These are phyloP conservation scores for Chernovozyma aurita DNA, from an alignment of 1,139 yeast species.

Conservation along the genomic window DNA sequence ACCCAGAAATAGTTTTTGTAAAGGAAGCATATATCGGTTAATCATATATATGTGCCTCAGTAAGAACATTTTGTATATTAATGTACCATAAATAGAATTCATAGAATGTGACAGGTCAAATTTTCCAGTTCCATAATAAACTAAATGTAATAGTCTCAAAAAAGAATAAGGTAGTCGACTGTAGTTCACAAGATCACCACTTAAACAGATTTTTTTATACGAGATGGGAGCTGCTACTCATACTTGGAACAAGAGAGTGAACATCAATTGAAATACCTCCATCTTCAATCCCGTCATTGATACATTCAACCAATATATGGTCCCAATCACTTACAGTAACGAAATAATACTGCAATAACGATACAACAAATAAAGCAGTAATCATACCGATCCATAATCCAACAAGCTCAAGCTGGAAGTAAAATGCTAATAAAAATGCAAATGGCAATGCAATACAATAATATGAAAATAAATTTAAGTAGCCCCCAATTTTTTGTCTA, in stretches of 20 bases:
- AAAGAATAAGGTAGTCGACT: too few species aligned
- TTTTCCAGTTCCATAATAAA: too few species aligned
- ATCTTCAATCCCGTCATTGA: constrained; percentile 40
- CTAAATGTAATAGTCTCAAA: too few species aligned
- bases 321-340: constrained; percentile 56
- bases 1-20: too few species aligned
- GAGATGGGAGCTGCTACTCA: constrained; percentile 23
- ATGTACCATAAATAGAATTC: too few species aligned
- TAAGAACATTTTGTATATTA: too few species aligned
- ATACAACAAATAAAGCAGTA: constrained; percentile 46
- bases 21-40: too few species aligned
- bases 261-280: constrained; percentile 27
- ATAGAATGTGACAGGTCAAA: too few species aligned
- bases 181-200: too few species aligned
- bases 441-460: constrained; percentile 57
- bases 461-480: constrained; percentile 51
- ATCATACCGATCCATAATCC: constrained; percentile 67
- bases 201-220: too few species aligned
- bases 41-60: too few species aligned
- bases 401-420: constrained; percentile 35
- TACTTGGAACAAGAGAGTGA: constrained; percentile 31
- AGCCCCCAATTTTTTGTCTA: constrained; percentile 61
- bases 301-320: constrained; percentile 38
- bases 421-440: constrained; percentile 52
- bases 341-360: constrained; percentile 42